Base-by-base conservation (phyloP, 306 rosid species). In the Pyrus bretschneideri region DNA sequence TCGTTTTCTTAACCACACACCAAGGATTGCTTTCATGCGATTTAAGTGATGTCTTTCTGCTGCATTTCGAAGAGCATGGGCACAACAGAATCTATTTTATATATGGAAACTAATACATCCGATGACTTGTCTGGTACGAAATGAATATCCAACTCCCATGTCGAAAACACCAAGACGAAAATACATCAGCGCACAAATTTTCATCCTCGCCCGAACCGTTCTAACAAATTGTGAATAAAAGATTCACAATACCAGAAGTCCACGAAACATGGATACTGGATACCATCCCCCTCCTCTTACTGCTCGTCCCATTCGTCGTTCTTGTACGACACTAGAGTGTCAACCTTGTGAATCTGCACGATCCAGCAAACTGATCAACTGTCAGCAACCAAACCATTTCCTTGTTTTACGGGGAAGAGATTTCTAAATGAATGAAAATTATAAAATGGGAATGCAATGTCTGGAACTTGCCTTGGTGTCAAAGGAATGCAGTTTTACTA, bases 401-500 rank as follows among this genome's bases (percentile, higher is more conserved):
- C 78, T 18, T 17, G 4, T 54, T 14, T 51, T 21, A 4, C 15
- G 6, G 33, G 21, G 5, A 74, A 72, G 40, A 19, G 68, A 77
- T 19, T 60, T 23, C 9, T 27, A 11, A 19, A 74, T 22, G 40
- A 79, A 78, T 11, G 61, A n/a, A 31, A 59, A 70, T 44, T 13
- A 63, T 61, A 1, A 25, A 15, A 75, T 61, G 14, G 42, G 35
- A 10, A 3, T 11, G 40, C 69, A 73, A 61, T 8, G 21, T 9
- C 38, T 62, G 15, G 12, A 62, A 83, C 84, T 78, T 77, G 86
- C 99, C 99, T 96, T 96, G 59, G 99, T 96, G 80, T 96, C 99
- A 69, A 96, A 96, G 35, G 99, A 92, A 85, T 96, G 99, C 86
- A 96, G 82, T 83, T 96, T 96, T 88, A 96, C 99, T 93, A 96